Evolutionary conservation across 768 basidiomycete genomes (phyloP), one percentile per base, ranked within the genome.

Genomic region (Cystobasidium onofrii): DNA sequence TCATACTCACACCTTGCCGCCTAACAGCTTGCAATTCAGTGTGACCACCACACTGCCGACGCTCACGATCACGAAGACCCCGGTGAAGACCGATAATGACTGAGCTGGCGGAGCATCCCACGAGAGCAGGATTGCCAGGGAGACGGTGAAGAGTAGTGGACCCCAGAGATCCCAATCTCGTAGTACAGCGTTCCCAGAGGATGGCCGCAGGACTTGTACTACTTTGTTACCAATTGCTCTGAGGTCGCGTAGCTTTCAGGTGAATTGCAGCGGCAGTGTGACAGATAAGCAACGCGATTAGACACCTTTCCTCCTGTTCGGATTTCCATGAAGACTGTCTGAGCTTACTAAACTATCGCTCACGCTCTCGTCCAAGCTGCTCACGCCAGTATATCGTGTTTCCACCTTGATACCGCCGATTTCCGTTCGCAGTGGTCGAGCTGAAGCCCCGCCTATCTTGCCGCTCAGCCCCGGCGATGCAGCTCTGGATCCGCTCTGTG

Each of bases 121-220:
- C 79, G 90, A 92, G 23, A 95, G 86, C 84, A 93, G 88, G 54
- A 91, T 88, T 65, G 88, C 90, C 15, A 94, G 85, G 46, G 86
- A 80, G 67, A 94, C 84, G 77, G 89, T 91, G 46, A 93, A 85
- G 74, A 76, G 72, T 18, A 57, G 1, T 9, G 44, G 17, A 6
- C 63, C 23, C 95, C 95, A 98, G 29, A 98, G 85, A 82, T 98
- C 95, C 95, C 94, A 98, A 80, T 97, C 94, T 76, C 92, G 92
- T 72, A 84, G 67, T 52, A 91, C 94, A 85, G 86, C 57, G 93
- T 84, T 84, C 7, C 88, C 84, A 75, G 86, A 85, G 71, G 83
- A 87, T 10, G 95, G 95, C 77, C 93, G 94, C 41, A 98, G 83
- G 9, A 98, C 95, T 83, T 97, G 95, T 0, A 95, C 84, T 1